These are phyloP conservation scores for Cunninghamia lanceolata DNA, from an alignment of 75 land plant genomes.

Conservation along the genomic window DNA sequence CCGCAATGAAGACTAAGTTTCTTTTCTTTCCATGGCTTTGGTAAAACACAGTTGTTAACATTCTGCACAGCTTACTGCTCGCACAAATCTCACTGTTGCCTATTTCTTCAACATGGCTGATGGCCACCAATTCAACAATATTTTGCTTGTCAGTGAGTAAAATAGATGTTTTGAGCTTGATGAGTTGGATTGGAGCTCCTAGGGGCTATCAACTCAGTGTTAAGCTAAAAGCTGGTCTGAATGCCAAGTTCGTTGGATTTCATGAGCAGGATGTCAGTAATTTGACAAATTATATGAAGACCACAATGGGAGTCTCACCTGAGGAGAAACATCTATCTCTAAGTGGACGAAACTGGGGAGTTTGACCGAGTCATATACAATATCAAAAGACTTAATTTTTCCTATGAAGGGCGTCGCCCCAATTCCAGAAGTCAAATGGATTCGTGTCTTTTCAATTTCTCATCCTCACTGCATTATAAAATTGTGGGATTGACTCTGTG, in stretches of 20 bases:
- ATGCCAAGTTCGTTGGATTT: constrained; percentile 77
- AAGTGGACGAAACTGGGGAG: constrained; percentile 58
- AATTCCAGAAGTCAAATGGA: no score
- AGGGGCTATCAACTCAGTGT: constrained; percentile 66
- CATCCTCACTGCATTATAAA: no score
- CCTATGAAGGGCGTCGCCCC: no score
- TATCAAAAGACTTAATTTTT: no score
- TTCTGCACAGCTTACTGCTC: not conserved
- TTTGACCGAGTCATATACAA: no score
- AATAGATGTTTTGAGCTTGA: constrained; percentile 45
- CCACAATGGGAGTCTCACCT: constrained; percentile 41
- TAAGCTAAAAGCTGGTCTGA: constrained; percentile 59
- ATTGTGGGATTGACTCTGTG: no score
- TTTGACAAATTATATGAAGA: constrained; percentile 25
- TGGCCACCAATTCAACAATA: constrained; percentile 71
- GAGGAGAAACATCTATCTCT: constrained; percentile 49
- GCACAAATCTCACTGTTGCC: not conserved
- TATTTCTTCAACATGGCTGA: constrained; percentile 33
- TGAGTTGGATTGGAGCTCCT: constrained; percentile 69
- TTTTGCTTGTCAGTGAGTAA: constrained; percentile 83
- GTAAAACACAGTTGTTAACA: not conserved
- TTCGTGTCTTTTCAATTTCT: no score
- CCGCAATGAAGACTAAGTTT: no score
- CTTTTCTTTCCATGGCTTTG: no score
- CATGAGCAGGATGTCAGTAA: constrained; percentile 64